Base-by-base conservation (phyloP, 805 yeast species). In the Yamadazyma sp. region DNA sequence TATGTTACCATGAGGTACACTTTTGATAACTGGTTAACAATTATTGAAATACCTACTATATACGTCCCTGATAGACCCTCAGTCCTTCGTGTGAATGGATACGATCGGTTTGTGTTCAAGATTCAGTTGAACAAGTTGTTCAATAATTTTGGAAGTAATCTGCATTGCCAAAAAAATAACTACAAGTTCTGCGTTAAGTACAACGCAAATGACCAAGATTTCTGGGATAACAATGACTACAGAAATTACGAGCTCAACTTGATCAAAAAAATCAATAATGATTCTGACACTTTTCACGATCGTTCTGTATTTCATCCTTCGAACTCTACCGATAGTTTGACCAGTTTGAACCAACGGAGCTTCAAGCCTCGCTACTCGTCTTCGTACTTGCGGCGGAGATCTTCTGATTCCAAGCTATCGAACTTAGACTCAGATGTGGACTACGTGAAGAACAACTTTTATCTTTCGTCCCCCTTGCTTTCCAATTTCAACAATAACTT, bases 141-240 rank as follows among this genome's bases (percentile, higher is more conserved):
- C 24, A 35, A 35, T 18, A 30, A 17, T 13, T 30, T 29, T 23
- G 35, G 35, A n/a, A 23, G 18, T 18, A 32, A 34, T 26, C 20
- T 21, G 25, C 25, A 32, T 19, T 37, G 20, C 19, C 54, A 41
- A 37, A 58, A 52, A 34, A 50, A 57, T 13, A 41, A 37, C 14
- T 55, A 57, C 38, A 60, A 66, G 29, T 62, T 84, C 48, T 85
- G 95, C 50, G 71, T 83, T 28, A 70, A 74, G 37, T 85, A 76
- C 55, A 50, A 54, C 32, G 60, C 77, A 13, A 57, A 62, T 28
- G 71, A 71, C 11, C 50, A 53, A 30, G 89, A 80, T 47, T 73
- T 55, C 52, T 87, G 95, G 95, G 96, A 87, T 57, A 87, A 84
- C 62, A 88, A 87, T 60, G 45, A 60, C 25, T 53, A 54, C 35